Evolutionary conservation across 192 early-diverging fungal genomes (phyloP), one percentile per base, ranked within the genome.

Genomic region (Endogone sp.): DNA sequence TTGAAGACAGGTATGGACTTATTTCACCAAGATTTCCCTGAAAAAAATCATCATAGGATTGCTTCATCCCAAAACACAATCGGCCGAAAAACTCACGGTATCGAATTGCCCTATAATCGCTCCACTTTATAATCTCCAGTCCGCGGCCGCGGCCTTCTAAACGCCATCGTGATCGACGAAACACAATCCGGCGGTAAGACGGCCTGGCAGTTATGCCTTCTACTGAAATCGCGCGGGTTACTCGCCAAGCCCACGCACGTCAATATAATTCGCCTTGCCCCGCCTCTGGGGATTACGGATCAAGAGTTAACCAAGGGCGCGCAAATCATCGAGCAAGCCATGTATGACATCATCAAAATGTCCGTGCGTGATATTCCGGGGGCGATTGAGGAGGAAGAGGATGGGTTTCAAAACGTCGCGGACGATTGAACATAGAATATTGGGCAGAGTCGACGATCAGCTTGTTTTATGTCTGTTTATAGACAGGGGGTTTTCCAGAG

Each of bases 211-310:
- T 79, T 99, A 58, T 99, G 97, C 71, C 79, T 99, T 65, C 80
- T 96, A 67, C 84, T 99, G 65, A 95, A 95, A 79, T 87, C 90
- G 69, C 90, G 92, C 73, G 95, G 95, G 32, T 79, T 99, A 49
- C 85, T 99, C 59, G 97, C 97, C 54, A 99, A 99, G 82, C 97
- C 97, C 24, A 99, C 97, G 24, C 97, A 99, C 82, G 85, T 91
- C 67, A 97, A 97, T 85, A 97, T 99, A 75, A 99, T 99, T 70
- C 93, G 97, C 23, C 84, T 99, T 20, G 95, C 97, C 2, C 97
- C 97, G 58, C 94, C 94, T 67, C 88, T 99, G 63, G 91, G 88
- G 79, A 99, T 99, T 71, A 94, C 90, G n/a, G 93, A 96, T 63
- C 89, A 89, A 69, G 90, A 99, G 76, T 85, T 99, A 23, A 79